Base-by-base conservation (phyloP, 106 monocot species). In the Iris macrosiphon region DNA sequence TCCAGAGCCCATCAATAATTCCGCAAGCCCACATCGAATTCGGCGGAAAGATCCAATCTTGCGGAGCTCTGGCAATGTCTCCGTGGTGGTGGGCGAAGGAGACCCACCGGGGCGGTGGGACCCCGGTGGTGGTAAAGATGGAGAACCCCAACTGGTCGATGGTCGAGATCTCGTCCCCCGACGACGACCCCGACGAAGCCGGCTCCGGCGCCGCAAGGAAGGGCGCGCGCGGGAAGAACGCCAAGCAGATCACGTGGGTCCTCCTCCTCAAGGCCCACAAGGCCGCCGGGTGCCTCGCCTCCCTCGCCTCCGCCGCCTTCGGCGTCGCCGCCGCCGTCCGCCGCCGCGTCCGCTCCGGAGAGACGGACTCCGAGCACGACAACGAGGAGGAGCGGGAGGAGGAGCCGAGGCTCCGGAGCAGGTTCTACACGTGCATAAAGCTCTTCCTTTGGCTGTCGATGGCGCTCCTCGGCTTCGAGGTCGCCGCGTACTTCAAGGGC, bases 171-270 rank as follows among this genome's bases (percentile, higher is more conserved):
- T 59, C 70, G 1, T 69, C 72, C 1, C 55, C 34, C 2, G 72
- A 68, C 28, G 73, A 64, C 34, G 79, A 70, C 30, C 20, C 50
- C 8, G 67, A 46, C 31, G 52, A 26, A 18, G 24, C 17, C 29
- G 61, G 40, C 32, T 55, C 54, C 9, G 27, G 52, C 27, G 13
- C 47, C 19, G 45, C 39, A 6, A 48, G 72, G 26, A 81, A 78
- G 37, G 69, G 74, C 34, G 78, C 71, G 18, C 63, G 79, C 28
- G 77, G 77, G 21, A 84, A 81, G 59, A 94, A 88, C 62, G 88
- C 88, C 49, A 84, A 79, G 70, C 94, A 95, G 53, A 81, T 95
- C 50, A 82, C 85, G 1, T 95, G 94, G 94, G 82, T 85, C 6
- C 71, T 95, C 27, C 89, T 95, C 23, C 81, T 95, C 13, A 76